A percentile compares a stretch with the other conserved stretches of the same genome.
Conservation (phyloP, 805 yeast species). For the Kuraishia ogatae region DNA sequence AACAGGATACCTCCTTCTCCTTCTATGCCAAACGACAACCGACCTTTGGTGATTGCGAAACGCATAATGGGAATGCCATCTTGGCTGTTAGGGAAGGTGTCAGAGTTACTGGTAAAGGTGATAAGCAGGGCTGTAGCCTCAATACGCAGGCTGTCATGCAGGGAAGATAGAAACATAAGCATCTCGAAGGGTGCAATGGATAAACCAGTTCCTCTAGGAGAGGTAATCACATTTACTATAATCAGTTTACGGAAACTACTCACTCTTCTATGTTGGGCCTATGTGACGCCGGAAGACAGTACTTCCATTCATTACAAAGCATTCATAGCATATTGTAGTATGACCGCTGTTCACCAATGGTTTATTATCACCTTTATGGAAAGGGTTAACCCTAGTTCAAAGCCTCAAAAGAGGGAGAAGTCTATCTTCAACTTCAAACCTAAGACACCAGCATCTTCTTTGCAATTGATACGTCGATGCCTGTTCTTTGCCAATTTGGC, state of each 20-base stretch:
- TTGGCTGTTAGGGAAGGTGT: slow-evolving; percentile 11
- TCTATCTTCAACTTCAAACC: background rate
- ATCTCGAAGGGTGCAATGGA: background rate
- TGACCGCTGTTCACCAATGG: slow-evolving; percentile 16
- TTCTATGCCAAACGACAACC: background rate
- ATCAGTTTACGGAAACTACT: slow-evolving; percentile 18
- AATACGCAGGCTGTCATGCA: background rate
- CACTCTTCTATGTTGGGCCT: slow-evolving; percentile 18
- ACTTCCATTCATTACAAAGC: slow-evolving; percentile 18
- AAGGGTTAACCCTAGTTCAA: background rate
- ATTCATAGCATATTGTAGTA: slow-evolving; percentile 14
- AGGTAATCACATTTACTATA: slow-evolving; percentile 15
- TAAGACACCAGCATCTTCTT: background rate
- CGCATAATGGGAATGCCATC: slow-evolving; percentile 15
- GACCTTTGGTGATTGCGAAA: slow-evolving; percentile 3
- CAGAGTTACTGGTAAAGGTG: slow-evolving; percentile 9
- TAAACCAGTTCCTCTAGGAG: background rate
- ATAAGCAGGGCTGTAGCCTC: background rate
- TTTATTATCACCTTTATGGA: slow-evolving; percentile 12
- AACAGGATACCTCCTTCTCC: background rate
- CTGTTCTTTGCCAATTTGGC: background rate
- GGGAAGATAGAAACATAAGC: background rate
- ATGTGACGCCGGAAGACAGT: slow-evolving; percentile 19
- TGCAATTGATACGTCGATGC: background rate
- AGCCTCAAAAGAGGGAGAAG: background rate